Percentiles rank a stretch among this genome's conserved stretches.
These are phyloP conservation scores for Simmondsia chinensis DNA, from an alignment of 148 eudicot genomes.

Conservation along the genomic window DNA sequence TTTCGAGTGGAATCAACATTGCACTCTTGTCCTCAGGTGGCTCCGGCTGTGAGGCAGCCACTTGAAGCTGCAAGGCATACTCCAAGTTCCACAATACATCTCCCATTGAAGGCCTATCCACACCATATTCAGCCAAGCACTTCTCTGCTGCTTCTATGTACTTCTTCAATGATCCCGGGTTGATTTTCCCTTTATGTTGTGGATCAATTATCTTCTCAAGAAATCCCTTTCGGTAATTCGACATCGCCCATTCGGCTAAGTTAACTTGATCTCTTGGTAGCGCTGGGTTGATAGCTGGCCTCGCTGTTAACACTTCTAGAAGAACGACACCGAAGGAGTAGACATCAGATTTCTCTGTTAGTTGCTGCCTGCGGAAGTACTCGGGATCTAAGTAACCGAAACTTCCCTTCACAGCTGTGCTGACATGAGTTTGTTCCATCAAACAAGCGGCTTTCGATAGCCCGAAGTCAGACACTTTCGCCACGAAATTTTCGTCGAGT, in stretches of 20 bases:
- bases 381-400: constrained; percentile 64
- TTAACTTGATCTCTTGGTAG: constrained; percentile 52
- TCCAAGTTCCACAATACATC: constrained; percentile 66
- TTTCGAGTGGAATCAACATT: constrained; percentile 28
- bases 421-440: constrained; percentile 55
- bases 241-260: constrained; percentile 64
- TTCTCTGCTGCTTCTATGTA: constrained; percentile 60
- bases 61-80: constrained; percentile 58
- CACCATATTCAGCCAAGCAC: constrained; percentile 53
- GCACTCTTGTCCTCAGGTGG: constrained; percentile 28
- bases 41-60: constrained; percentile 25
- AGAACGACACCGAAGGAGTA: constrained; percentile 65
- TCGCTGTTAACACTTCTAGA: constrained; percentile 41
- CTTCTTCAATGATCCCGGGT: constrained; percentile 32
- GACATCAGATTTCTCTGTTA: constrained; percentile 58
- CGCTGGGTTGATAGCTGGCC: constrained; percentile 56
- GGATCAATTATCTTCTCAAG: constrained; percentile 42
- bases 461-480: constrained; percentile 63
- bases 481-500: constrained; percentile 46
- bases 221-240: constrained; percentile 35
- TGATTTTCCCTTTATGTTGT: constrained; percentile 28
- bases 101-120: constrained; percentile 66
- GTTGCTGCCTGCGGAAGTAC: constrained; percentile 53
- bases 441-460: constrained; percentile 47
- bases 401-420: constrained; percentile 60